Base-by-base conservation (phyloP, 495 filamentous ascomycete species). In the Podospora pseudopauciseta region DNA sequence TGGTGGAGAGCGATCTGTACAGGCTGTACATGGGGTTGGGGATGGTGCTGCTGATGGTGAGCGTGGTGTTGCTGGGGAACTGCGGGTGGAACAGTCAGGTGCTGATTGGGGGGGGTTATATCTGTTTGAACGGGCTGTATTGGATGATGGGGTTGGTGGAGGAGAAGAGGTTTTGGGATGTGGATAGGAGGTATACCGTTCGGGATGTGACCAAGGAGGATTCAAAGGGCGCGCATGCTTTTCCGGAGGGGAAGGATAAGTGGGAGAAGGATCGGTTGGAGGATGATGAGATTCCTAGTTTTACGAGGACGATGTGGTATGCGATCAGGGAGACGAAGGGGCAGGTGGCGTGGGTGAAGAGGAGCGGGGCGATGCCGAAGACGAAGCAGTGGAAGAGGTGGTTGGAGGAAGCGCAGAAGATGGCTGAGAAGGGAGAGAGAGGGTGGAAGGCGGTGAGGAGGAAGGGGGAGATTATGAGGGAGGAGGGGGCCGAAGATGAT, bases 11-110 rank as follows among this genome's bases (percentile, higher is more conserved):
- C 80, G 1, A 65, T 1, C 71, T 72, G 23, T 83, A 85, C 73
- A 79, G 84, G n/a, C 65, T 77, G 18, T 81, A 88, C 11, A 85
- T 89, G 73, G 88, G 80, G 0, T 44, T 83, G 26, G 87, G 85
- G 28, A 89, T 87, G 53, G 80, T 88, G 34, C 72, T 88, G 20
- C 77, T 90, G 59, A 89, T 90, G 87, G 78, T 84, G 3, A 78
- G 82, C 4, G 85, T 90, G 11, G 85, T 90, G 39, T 71, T 89
- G 61, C 71, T 90, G 68, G 87, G 86, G 13, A 89, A 89, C 74
- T 86, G 86, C 77, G 80, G 80, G 26, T 88, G 86, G 82, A 77
- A 79, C 13, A 81, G 85, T 71, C 87, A 90, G 74, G 82, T 83
- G 6, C 82, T 86, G 15, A 83, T 89, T 60, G 86, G 86, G 16